Conservation (phyloP, 1,139 yeast species). For the Geotrichum phurueaensis region DNA sequence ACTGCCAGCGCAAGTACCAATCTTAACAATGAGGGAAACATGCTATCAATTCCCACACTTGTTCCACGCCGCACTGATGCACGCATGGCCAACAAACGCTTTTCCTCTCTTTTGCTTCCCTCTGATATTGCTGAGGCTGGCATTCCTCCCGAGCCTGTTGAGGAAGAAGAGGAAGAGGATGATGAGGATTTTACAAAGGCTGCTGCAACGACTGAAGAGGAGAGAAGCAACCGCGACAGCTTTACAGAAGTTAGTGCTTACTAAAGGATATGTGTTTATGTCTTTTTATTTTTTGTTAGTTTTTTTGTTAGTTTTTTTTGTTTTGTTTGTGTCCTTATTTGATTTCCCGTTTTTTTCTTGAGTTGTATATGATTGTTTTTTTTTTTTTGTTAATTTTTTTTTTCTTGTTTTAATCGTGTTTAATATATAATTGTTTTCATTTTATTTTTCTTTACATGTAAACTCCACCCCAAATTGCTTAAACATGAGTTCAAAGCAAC, state of each 20-base stretch:
- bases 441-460: not conserved
- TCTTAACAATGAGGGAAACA: not conserved
- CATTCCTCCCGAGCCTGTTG: conserved; percentile 6
- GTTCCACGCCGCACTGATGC: not conserved
- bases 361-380: not conserved
- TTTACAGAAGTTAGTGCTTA: conserved; percentile 31
- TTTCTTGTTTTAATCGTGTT: not conserved
- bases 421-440: not conserved
- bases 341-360: not conserved
- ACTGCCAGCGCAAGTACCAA: not conserved
- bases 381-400: not conserved
- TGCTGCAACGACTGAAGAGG: conserved; percentile 3
- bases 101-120: conserved; percentile 14
- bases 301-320: not conserved
- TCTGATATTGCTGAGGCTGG: conserved; percentile 16
- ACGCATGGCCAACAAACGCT: conserved; percentile 12
- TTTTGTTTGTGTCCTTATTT: not conserved
- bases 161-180: not conserved
- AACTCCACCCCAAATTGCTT: not conserved
- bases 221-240: conserved; percentile 26
- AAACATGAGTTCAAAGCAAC: too few relatives aligned
- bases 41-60: conserved; percentile 3
- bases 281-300: not conserved
- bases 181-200: not conserved
- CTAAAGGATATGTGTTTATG: conserved; percentile 15